Evolutionary conservation across 257 asterid species (phyloP), one percentile per base, ranked within the genome.

Genomic region (Solanum habrochaites): DNA sequence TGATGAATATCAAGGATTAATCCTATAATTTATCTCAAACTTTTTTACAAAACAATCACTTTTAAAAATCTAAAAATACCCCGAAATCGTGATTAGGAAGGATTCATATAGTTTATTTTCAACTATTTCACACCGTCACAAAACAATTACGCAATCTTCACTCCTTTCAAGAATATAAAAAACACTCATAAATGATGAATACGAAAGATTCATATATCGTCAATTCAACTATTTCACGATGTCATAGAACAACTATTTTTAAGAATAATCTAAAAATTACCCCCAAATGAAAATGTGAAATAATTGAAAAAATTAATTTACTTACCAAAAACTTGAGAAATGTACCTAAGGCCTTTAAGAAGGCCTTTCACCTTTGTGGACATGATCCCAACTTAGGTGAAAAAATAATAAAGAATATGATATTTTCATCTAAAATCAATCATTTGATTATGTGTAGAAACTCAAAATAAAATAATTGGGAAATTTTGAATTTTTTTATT

Each of bases 321-420:
- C 95, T 85, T 18, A 97, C 99, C 99, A 89, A 97, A 97, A 64
- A 97, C 93, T 47, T 95, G 98, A 90, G 99, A 96, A 89, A 97
- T 95, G 94, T 97, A 95, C 93, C 97, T 94, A 88, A 97, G 93
- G 91, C 99, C 99, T 87, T 95, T 96, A 90, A 97, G 90, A 23
- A 97, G 92, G 90, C 99, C 99, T 87, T 97, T 97, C 96, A 95
- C 90, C 93, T 94, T 97, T 15, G 98, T 88, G 70, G 91, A 3
- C 95, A 93, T 93, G 37, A 39, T 71, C 80, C 40, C 60, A 35
- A 60, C 15, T 35, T 64, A 60, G 71, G 77, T 66, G 20, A 52
- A 64, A 8, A 66, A n/a, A 6, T 18, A 29, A 20, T 62, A 62
- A 39, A 62, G 29, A 40, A 62, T 27, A 15, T 70, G 42, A 64